A percentile compares a stretch with the other conserved stretches of the same genome.
These are phyloP conservation scores for Syncephalis plumigaleata DNA, from an alignment of 371 early-diverging fungal species.

Conservation along the genomic window DNA sequence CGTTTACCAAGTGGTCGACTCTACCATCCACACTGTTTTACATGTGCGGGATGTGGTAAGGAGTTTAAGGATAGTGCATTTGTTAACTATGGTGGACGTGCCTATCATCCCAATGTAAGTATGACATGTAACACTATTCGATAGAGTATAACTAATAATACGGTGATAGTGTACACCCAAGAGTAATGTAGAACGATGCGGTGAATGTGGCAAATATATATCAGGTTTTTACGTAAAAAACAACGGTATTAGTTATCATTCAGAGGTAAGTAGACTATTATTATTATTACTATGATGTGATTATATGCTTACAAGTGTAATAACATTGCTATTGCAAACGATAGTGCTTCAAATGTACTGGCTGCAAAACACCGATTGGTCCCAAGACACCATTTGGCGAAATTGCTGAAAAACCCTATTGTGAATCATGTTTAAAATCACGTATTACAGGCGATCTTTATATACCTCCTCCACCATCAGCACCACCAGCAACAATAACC, in stretches of 20 bases:
- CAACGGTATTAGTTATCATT: slow-evolving; percentile 7
- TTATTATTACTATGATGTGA: no score
- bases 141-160: not conserved
- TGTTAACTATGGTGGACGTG: slow-evolving; percentile 2
- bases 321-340: slow-evolving; percentile 3
- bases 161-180: slow-evolving; percentile 8
- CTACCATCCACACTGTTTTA: slow-evolving; percentile 6
- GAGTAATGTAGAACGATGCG: not conserved
- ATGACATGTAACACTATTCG: not conserved
- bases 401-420: slow-evolving; percentile 7
- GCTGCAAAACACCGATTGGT: slow-evolving; percentile 3
- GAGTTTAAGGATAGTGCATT: slow-evolving; percentile 3
- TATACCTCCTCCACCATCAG: no score
- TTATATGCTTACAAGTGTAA: no score
- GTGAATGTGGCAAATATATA: slow-evolving; percentile 1
- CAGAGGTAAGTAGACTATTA: no score
- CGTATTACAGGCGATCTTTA: not conserved
- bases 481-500: no score
- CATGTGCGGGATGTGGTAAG: slow-evolving; percentile 2
- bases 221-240: slow-evolving; percentile 3
- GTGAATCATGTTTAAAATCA: slow-evolving; percentile 7
- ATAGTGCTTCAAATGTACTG: slow-evolving; percentile 6
- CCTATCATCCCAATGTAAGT: slow-evolving; percentile 4
- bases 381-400: slow-evolving; percentile 7
- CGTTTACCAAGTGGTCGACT: slow-evolving; percentile 1